phyloP scores from a whole-genome alignment of 441 rosid species.

The Populus trichocarpa region DNA sequence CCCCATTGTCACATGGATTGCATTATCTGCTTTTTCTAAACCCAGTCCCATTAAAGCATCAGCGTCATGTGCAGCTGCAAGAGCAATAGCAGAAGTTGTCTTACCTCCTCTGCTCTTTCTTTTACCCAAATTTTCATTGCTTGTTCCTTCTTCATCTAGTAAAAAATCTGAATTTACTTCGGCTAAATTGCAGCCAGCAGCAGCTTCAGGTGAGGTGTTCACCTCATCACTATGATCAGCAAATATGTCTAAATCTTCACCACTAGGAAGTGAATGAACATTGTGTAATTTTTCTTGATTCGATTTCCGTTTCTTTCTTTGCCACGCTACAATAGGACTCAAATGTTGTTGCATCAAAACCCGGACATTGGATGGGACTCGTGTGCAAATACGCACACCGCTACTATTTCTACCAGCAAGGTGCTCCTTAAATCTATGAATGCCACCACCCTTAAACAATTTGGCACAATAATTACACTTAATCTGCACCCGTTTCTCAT shows the following conservation, averaged over 20 bases:
- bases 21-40: constrained; percentile 33
- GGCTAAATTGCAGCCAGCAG: constrained; percentile 18
- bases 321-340: constrained; percentile 54
- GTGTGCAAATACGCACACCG: constrained; percentile 65
- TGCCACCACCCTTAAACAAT: constrained; percentile 93
- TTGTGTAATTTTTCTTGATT: constrained; percentile 32
- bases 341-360: constrained; percentile 56
- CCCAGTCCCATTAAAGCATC: constrained; percentile 7
- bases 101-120: constrained; percentile 31
- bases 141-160: constrained; percentile 32
- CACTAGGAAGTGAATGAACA: constrained; percentile 24
- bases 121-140: constrained; percentile 39
- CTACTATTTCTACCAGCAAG: constrained; percentile 81
- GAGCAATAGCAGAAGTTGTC: constrained; percentile 6
- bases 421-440: constrained; percentile 92
- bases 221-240: constrained; percentile 31
- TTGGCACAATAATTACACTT: constrained; percentile 73
- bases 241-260: constrained; percentile 31
- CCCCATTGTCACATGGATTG: constrained; percentile 54
- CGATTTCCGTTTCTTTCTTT: constrained; percentile 52
- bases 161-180: constrained; percentile 34
- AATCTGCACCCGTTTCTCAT: constrained; percentile 61
- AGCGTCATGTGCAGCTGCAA: constrained; percentile 21
- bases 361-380: constrained; percentile 65
- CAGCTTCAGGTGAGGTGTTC: constrained; percentile 24